These are phyloP conservation scores for Rubia occidens DNA, from an alignment of 305 asterid species.

Conservation along the genomic window DNA sequence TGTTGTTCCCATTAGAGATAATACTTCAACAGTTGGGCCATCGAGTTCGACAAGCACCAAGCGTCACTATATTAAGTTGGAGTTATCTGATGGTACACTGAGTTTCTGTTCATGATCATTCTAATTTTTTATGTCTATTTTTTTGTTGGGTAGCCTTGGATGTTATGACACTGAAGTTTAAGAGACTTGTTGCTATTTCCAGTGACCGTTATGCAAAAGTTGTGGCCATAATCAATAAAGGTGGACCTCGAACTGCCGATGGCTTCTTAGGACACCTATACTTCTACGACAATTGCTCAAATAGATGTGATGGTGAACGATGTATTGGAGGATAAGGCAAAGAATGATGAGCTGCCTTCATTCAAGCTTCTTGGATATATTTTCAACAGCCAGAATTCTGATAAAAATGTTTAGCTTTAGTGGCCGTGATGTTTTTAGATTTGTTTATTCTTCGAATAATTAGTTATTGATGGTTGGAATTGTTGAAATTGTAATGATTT, in stretches of 20 bases:
- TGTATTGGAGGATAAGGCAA: background rate
- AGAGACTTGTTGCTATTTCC: background rate
- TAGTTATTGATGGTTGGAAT: background rate
- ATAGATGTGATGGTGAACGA: background rate
- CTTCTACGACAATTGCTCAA: background rate
- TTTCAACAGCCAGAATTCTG: too few species aligned
- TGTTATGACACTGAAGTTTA: background rate
- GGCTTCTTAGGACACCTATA: background rate
- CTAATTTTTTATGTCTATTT: too few species aligned
- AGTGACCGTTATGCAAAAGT: background rate
- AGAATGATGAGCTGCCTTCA: background rate
- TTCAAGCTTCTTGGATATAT: background rate
- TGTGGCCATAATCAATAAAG: background rate
- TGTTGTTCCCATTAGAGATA: too few species aligned
- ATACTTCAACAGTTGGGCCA: too few species aligned
- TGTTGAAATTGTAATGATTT: background rate
- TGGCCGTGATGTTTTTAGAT: background rate
- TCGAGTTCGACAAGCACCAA: too few species aligned
- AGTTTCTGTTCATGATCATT: too few species aligned
- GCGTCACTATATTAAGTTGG: too few species aligned
- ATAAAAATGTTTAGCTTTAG: too few species aligned
- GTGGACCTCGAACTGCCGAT: background rate
- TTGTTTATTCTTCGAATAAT: too few species aligned
- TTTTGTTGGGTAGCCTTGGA: background rate
- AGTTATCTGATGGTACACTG: too few species aligned